These are phyloP conservation scores for Exophiala phaeomuriformis DNA, from an alignment of 2,329 filamentous ascomycete genomes.

Conservation along the genomic window DNA sequence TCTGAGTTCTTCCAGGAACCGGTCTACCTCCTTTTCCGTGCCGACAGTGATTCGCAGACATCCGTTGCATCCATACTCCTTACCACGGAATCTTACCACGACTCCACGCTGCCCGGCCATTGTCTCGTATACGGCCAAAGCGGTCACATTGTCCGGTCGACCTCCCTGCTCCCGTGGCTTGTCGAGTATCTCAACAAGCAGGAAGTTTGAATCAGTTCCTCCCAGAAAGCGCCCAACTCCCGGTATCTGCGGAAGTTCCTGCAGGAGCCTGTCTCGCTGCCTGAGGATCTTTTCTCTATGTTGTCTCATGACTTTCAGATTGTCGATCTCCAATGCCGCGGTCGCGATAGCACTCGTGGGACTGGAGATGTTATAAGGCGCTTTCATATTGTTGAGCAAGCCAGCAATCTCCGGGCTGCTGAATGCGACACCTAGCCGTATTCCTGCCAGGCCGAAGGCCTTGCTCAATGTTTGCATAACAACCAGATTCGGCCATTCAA, in stretches of 20 bases:
- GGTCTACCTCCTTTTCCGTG: conserved; percentile 75
- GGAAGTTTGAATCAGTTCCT: conserved; percentile 75
- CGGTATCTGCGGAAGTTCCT: conserved; percentile 63
- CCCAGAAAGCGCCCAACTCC: conserved; percentile 78
- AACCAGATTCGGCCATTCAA: conserved; percentile 88
- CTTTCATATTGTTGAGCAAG: conserved; percentile 86
- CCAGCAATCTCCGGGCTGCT: conserved; percentile 64
- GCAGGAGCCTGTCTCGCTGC: conserved; percentile 70
- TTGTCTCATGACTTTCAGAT: conserved; percentile 63
- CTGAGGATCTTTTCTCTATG: conserved; percentile 63
- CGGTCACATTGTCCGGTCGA: conserved; percentile 68
- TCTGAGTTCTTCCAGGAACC: conserved; percentile 64
- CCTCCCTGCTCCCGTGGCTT: conserved; percentile 48
- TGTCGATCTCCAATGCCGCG: conserved; percentile 60
- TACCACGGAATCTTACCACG: conserved; percentile 87
- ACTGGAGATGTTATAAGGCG: conserved; percentile 90
- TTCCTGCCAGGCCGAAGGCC: conserved; percentile 90
- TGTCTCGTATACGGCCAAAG: conserved; percentile 71
- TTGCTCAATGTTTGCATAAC: conserved; percentile 99
- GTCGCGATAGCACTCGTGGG: conserved; percentile 76
- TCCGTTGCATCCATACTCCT: conserved; percentile 81
- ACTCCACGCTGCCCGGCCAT: conserved; percentile 82
- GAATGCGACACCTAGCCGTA: conserved; percentile 82
- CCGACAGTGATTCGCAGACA: conserved; percentile 89
- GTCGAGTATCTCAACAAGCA: conserved; percentile 83